A percentile compares a stretch with the other conserved stretches of the same genome.
Conservation (phyloP, 495 filamentous ascomycete genomes). For the Patellaria atrata region DNA sequence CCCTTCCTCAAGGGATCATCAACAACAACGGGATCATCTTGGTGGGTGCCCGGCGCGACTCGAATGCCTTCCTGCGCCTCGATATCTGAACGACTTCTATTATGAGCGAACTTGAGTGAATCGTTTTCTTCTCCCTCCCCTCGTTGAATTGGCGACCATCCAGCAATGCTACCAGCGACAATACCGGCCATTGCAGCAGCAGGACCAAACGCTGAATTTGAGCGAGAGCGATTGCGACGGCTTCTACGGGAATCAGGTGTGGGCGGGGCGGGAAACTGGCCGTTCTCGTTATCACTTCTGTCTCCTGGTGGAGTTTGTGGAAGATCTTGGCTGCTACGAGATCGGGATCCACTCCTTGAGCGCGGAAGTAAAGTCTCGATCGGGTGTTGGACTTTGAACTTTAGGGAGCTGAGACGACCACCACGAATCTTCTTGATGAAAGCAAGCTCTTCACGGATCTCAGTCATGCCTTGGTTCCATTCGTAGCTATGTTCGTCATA, state of each 20-base stretch:
- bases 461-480: slow-evolving; percentile 29
- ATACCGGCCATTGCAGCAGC: slow-evolving; percentile 79
- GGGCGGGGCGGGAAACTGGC: slow-evolving; percentile 36
- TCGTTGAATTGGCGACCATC: slow-evolving; percentile 76
- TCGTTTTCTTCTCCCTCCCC: slow-evolving; percentile 36
- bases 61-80: slow-evolving; percentile 39
- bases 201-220: slow-evolving; percentile 72
- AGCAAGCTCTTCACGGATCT: slow-evolving; percentile 28
- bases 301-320: slow-evolving; percentile 56
- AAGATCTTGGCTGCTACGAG: slow-evolving; percentile 44
- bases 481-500: slow-evolving; percentile 61
- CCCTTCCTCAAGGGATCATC: slow-evolving; percentile 26
- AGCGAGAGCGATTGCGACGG: slow-evolving; percentile 61
- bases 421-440: slow-evolving; percentile 63
- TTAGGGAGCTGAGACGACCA: slow-evolving; percentile 74
- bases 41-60: slow-evolving; percentile 42
- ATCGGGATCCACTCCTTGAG: slow-evolving; percentile 60
- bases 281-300: slow-evolving; percentile 34
- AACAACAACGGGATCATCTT: slow-evolving; percentile 39
- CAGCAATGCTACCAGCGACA: slow-evolving; percentile 72
- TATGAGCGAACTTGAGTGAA: slow-evolving; percentile 34
- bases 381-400: slow-evolving; percentile 71
- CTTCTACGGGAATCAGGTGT: slow-evolving; percentile 64
- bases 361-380: slow-evolving; percentile 55
- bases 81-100: slow-evolving; percentile 31